Conservation (phyloP, 2,329 filamentous ascomycete species). For the Hymenoscyphus salicellus region DNA sequence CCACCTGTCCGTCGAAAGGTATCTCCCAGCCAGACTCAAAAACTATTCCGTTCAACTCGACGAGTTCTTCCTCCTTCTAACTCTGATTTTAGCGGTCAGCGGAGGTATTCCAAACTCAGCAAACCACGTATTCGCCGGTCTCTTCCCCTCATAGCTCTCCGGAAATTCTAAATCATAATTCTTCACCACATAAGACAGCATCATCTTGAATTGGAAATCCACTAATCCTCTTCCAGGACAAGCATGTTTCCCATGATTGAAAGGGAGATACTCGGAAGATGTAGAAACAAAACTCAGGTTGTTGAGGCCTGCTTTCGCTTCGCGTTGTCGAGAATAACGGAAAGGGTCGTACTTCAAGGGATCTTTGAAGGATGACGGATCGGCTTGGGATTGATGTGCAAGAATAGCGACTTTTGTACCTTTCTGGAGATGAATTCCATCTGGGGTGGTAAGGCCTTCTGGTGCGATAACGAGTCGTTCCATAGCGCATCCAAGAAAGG, state of each 20-base stretch:
- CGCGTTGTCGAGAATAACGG: neutral
- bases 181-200: slow-evolving; percentile 21
- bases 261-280: slow-evolving; percentile 17
- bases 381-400: neutral
- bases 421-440: neutral
- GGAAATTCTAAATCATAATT: slow-evolving; percentile 27
- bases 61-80: neutral
- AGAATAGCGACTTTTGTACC: neutral
- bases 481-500: neutral
- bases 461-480: neutral
- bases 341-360: neutral
- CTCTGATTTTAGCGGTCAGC: neutral
- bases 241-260: slow-evolving; percentile 31
- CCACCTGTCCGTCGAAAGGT: too few relatives aligned
- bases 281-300: slow-evolving; percentile 21
- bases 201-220: slow-evolving; percentile 28
- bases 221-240: slow-evolving; percentile 33
- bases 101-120: neutral
- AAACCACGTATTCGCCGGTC: neutral
- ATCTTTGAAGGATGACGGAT: neutral
- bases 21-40: too few relatives aligned
- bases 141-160: neutral
- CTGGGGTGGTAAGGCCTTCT: neutral
- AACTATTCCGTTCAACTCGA: too few relatives aligned
- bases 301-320: neutral